Evolutionary conservation across 371 early-diverging fungal genomes (phyloP), one percentile per base, ranked within the genome.

Genomic region (Polyrhizophydium stewartii): DNA sequence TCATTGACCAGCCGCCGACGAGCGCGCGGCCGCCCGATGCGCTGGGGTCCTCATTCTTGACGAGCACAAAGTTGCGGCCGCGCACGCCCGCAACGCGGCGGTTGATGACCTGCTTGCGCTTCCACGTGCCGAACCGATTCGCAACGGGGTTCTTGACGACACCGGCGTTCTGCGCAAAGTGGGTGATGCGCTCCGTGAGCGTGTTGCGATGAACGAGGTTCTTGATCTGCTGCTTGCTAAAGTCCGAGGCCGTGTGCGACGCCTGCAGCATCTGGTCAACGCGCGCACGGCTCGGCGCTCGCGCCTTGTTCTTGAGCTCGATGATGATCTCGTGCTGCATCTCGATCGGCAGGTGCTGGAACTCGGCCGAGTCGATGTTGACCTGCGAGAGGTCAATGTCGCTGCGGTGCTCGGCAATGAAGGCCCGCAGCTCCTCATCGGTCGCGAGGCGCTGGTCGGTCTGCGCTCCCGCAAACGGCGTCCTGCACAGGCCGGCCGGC

Each of bases 321-420:
- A 88, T 83, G 22, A 98, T 81, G 27, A 98, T 79, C 69, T 95
- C 95, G 70, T 93, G 91, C 70, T 94, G 95, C 19, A 88, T 72
- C 62, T 92, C 94, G 0, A 88, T 68, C 1, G 96, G 90, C n/a
- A 97, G 73, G 0, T 83, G 68, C 33, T 79, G 65, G 71, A 97
- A 96, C 3, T 73, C 79, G 3, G 84, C 85, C 0, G 92, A 90
- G 57, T 96, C 90, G 25, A 92, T 82, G 61, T 92, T 83, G 3
- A 91, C 60, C 60, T 53, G 66, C 31, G 55, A 58, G 13, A 68
- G 60, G 55, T 68, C 65, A 28, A 71, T 51, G 28, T 67, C 47
- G 10, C 59, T 17, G 38, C 55, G 71, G 64, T 82, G 82, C n/a
- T 83, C 77, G 21, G 69, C 58, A 22, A 89, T 76, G 63, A 87